Evolutionary conservation across 1,139 yeast species (phyloP), one percentile per base, ranked within the genome.

Genomic region (Nakaseomyces kungkrabaensis): DNA sequence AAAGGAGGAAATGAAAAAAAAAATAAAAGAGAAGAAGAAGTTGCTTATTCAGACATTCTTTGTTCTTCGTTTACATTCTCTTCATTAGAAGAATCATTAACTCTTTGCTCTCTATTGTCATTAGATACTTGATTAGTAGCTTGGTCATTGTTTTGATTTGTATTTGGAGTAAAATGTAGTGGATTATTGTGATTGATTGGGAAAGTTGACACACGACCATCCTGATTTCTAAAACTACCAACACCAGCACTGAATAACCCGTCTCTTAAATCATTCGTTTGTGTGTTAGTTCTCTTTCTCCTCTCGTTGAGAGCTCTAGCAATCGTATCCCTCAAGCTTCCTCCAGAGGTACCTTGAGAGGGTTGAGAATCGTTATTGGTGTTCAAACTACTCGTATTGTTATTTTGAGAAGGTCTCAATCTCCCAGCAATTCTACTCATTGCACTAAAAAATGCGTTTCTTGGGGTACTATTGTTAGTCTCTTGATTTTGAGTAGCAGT

Each of bases 241-340:
- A 54, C 57, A 29, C 57, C 57, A 13, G 54, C 42, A 50, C 48
- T 52, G 46, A 54, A 54, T 49, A 54, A 36, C 45, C 42, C 46
- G 42, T 41, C 49, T 32, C 29, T 25, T 4, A 8, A 10, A 5
- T n/a, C 7, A 7, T 37, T 42, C 10, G 38, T 11, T n/a, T 32
- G 32, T 10, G 17, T 38, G 36, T 40, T 46, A 26, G 25, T 11
- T 34, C 46, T 34, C 11, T 32, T 5, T 43, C 46, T 34, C 24
- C 37, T 24, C 26, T 34, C 38, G 4, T 24, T 29, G 17, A 43
- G 25, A 26, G 29, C 46, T 13, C 32, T 31, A 5, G 46, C 37
- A 7, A 34, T 34, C 1, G 46, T 33, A 22, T 43, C 38, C 11
- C 46, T 32, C 9, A 43, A n/a, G 2, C 29, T 32, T 5, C 27